phyloP scores from a whole-genome alignment of 345 rosid species.

The Cardiospermum halicacabum region DNA sequence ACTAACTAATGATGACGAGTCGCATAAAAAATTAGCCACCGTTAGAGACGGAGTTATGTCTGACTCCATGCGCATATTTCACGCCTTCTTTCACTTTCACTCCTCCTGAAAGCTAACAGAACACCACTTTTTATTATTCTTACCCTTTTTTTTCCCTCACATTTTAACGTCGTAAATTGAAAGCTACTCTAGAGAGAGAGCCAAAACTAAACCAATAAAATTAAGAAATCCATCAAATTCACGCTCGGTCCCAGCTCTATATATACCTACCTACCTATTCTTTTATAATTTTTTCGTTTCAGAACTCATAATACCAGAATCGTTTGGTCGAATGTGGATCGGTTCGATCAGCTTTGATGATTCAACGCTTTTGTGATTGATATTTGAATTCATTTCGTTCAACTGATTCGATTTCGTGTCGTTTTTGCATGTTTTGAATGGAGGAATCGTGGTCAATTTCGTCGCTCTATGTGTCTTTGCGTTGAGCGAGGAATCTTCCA shows the following conservation, averaged over 20 bases:
- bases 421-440: conserved; percentile 10
- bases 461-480: conserved; percentile 7
- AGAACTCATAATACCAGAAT: conserved; percentile 11
- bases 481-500: neutral
- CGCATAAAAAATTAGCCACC: neutral
- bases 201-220: conserved; percentile 11
- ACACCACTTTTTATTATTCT: neutral
- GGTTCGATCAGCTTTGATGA: conserved; percentile 6
- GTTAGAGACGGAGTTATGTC: conserved; percentile 9
- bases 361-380: conserved; percentile 1
- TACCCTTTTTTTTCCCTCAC: neutral
- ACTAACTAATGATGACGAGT: neutral
- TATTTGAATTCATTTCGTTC: neutral
- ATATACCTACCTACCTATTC: neutral
- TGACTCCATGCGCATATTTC: conserved; percentile 28
- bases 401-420: conserved; percentile 12
- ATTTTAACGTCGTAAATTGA: conserved; percentile 19
- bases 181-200: conserved; percentile 15
- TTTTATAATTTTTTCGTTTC: neutral
- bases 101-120: conserved; percentile 17
- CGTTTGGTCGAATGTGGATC: conserved; percentile 23
- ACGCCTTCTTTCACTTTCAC: conserved; percentile 8
- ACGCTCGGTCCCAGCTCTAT: neutral
- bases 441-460: neutral
- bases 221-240: neutral